A percentile compares a stretch with the other conserved stretches of the same genome.
Evolutionary conservation across 305 asterid genomes (phyloP).

Genomic region (Fraxinus platypoda): DNA sequence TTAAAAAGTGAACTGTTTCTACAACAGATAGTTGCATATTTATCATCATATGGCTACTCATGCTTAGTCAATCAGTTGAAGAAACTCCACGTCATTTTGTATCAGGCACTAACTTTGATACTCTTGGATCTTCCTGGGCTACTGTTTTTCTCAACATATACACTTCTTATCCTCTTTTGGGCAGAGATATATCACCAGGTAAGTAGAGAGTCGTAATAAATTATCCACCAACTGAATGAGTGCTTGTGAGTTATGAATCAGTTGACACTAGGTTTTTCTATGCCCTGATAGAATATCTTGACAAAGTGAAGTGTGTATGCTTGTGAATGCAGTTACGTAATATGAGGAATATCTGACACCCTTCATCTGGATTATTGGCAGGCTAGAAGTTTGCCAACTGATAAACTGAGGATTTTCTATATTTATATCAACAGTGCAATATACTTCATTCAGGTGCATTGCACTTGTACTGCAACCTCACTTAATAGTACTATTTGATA

Average conservation of each 20-base stretch:
- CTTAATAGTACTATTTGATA: slow-evolving; percentile 15
- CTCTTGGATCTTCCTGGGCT: slow-evolving; percentile 86
- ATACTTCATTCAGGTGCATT: slow-evolving; percentile 76
- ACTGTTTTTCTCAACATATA: slow-evolving; percentile 87
- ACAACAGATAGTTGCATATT: neutral
- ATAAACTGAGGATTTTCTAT: slow-evolving; percentile 72
- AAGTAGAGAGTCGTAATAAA: slow-evolving; percentile 24
- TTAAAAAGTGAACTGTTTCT: neutral
- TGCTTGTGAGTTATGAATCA: neutral
- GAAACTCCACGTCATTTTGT: neutral
- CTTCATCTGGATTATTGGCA: slow-evolving; percentile 41
- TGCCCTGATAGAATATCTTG: neutral
- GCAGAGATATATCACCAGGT: slow-evolving; percentile 99
- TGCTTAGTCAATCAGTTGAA: neutral
- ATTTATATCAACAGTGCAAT: slow-evolving; percentile 60
- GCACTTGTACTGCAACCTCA: slow-evolving; percentile 13
- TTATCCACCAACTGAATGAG: neutral
- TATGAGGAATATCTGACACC: slow-evolving; percentile 24
- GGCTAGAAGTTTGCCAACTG: slow-evolving; percentile 94
- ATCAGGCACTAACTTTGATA: slow-evolving; percentile 64
- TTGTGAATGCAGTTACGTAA: slow-evolving; percentile 13
- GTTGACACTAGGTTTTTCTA: neutral
- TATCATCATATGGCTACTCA: neutral
- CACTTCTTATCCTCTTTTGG: slow-evolving; percentile 95
- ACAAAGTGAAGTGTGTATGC: neutral